Base-by-base conservation (phyloP, 495 filamentous ascomycete species). In the Cercophora newfieldiana region DNA sequence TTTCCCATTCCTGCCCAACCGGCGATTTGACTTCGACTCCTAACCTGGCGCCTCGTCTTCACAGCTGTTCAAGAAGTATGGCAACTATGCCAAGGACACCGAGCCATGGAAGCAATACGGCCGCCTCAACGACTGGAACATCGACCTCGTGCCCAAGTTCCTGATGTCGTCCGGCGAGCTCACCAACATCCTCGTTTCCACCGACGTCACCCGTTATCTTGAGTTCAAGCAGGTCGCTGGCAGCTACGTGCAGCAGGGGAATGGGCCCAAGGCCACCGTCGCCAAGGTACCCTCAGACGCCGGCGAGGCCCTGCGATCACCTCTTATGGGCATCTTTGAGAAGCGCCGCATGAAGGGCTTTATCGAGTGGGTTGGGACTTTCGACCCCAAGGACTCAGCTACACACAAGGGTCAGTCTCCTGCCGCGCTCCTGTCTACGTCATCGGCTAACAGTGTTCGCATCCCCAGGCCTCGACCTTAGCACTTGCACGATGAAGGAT, bases 151-250 rank as follows among this genome's bases (percentile, higher is more conserved):
- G 53, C 94, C 95, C 66, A 99, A 99, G 84, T 87, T 99, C 59
- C 84, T 99, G 75, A 98, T 99, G 93, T 91, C 95, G 21, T 96
- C 96, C 72, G 95, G 95, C 75, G 93, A 99, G 81, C 84, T 99
- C 76, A 99, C 95, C 66, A 98, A 97, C 78, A 97, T 97, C 77
- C 84, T 97, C 71, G 92, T 97, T 57, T 96, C 92, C 31, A 98
- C 95, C 74, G 93, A 97, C 74, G 95, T 99, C 63, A 99, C 95
- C 66, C 83, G 92, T 77, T 99, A 98, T 80, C 90, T 98, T 65
- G 95, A 98, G 72, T 97, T 99, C 84, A 94, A 94, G 83, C 95
- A 97, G 80, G 94, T 99, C 54, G 96, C 93, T 57, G 95, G 95
- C 74, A 96, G 92, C 84, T 99, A 92, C 75, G 96, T 98, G 65